A percentile compares a stretch with the other conserved stretches of the same genome.
Evolutionary conservation across 345 rosid species (phyloP).

Genomic region (Hypericum androsaemum): DNA sequence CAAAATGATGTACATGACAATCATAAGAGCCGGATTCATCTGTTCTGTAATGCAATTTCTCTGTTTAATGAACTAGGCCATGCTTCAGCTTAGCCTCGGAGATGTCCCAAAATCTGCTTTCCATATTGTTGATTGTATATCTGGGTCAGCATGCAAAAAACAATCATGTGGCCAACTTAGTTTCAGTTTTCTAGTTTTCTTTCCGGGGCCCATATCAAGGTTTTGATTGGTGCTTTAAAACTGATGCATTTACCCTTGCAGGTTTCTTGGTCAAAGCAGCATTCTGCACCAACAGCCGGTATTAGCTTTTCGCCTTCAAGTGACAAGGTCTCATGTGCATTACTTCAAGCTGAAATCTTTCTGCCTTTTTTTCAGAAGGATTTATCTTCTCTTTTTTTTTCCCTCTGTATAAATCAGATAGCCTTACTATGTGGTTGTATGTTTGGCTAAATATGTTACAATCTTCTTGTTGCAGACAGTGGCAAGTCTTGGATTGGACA

Average conservation of each 20-base stretch:
- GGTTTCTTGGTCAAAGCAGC: slow-evolving; percentile 95
- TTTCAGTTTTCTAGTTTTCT: neutral
- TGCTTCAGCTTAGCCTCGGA: no score
- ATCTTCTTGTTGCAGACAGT: slow-evolving; percentile 47
- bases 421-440: neutral
- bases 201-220: neutral
- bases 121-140: no score
- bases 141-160: no score
- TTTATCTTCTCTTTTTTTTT: neutral
- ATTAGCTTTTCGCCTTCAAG: slow-evolving; percentile 88
- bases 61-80: no score
- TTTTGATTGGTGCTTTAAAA: slow-evolving; percentile 5
- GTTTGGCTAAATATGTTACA: slow-evolving; percentile 6
- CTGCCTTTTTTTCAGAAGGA: neutral
- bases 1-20: no score
- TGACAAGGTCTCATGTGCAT: slow-evolving; percentile 60
- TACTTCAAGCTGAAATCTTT: slow-evolving; percentile 1
- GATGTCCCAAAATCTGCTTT: no score
- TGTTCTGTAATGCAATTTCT: no score
- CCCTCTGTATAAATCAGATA: neutral
- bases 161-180: neutral
- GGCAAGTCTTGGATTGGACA: slow-evolving; percentile 92
- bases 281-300: slow-evolving; percentile 95
- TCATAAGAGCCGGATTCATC: no score
- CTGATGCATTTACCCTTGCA: slow-evolving; percentile 29